A percentile compares a stretch with the other conserved stretches of the same genome.
Conservation (phyloP, 768 basidiomycete species). For the Trametopsis cervina region DNA sequence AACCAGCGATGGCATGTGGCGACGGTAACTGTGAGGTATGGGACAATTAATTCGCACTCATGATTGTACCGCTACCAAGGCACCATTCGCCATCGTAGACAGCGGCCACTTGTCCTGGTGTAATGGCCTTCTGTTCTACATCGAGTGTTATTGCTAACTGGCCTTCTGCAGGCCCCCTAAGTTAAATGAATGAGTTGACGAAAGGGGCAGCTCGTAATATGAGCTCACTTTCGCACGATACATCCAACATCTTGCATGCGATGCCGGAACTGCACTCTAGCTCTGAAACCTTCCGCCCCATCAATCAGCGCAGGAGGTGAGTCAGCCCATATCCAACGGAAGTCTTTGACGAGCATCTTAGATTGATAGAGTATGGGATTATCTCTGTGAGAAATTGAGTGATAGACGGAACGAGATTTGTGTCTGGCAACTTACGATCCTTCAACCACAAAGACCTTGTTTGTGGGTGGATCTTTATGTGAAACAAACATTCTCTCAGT, state of each 20-base stretch:
- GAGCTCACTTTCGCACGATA: conserved; percentile 38
- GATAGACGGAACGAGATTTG: neutral
- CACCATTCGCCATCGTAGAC: conserved; percentile 74
- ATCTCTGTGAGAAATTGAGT: conserved; percentile 32
- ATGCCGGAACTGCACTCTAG: conserved; percentile 62
- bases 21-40: too few relatives aligned
- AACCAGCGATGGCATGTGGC: too few relatives aligned
- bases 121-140: conserved; percentile 57
- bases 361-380: conserved; percentile 48
- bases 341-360: conserved; percentile 35
- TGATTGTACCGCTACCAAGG: conserved; percentile 75
- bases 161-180: conserved; percentile 12
- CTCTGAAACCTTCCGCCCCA: conserved; percentile 36
- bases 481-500: conserved; percentile 63
- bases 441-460: conserved; percentile 72
- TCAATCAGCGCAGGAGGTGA: conserved; percentile 41
- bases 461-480: conserved; percentile 52
- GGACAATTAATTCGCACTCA: neutral
- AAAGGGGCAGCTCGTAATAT: neutral
- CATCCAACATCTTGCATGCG: conserved; percentile 52
- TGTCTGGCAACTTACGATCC: conserved; percentile 42
- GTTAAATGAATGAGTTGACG: neutral
- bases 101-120: conserved; percentile 75
- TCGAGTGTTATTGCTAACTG: conserved; percentile 45
- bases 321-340: conserved; percentile 75